Evolutionary conservation across 441 rosid species (phyloP).

Genomic region (Pelargonium cotyledonis): DNA sequence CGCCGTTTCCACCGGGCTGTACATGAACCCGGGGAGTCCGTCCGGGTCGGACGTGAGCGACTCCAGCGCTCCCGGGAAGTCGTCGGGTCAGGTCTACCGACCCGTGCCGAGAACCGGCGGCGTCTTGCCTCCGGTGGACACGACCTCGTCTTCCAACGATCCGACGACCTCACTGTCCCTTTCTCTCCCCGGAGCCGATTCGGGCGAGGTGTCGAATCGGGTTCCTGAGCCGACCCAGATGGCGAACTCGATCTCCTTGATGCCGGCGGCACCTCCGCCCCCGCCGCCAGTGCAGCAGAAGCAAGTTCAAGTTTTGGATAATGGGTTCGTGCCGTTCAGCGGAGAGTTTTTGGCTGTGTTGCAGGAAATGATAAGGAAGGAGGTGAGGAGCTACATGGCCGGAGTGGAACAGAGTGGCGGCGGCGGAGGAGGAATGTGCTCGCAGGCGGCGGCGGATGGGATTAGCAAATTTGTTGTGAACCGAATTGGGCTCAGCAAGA

Average conservation of each 20-base stretch:
- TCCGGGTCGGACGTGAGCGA: conserved; percentile 68
- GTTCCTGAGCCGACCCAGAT: conserved; percentile 8
- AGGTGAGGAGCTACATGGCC: conserved; percentile 60
- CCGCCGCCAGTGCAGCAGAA: neutral
- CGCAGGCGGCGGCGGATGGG: conserved; percentile 40
- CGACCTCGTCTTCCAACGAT: conserved; percentile 29
- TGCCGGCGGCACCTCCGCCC: neutral
- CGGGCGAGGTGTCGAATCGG: conserved; percentile 21
- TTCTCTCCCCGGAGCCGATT: conserved; percentile 59
- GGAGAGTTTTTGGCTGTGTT: conserved; percentile 52
- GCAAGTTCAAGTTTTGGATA: conserved; percentile 18
- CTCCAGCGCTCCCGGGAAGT: conserved; percentile 39
- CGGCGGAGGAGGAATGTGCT: conserved; percentile 4
- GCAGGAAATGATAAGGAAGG: conserved; percentile 70
- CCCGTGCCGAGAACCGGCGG: conserved; percentile 32
- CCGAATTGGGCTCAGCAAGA: conserved; percentile 56
- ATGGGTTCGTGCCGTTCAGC: conserved; percentile 40
- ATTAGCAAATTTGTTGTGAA: conserved; percentile 53
- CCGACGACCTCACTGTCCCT: conserved; percentile 55
- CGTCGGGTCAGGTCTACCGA: conserved; percentile 33
- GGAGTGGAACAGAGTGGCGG: conserved; percentile 46
- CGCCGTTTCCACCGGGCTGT: conserved; percentile 33
- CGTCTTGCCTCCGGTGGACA: conserved; percentile 22
- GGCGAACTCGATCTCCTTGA: conserved; percentile 4
- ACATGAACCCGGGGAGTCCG: conserved; percentile 56